phyloP scores from a whole-genome alignment of 2,329 filamentous ascomycete genomes.

The Didymella arachidicola region DNA sequence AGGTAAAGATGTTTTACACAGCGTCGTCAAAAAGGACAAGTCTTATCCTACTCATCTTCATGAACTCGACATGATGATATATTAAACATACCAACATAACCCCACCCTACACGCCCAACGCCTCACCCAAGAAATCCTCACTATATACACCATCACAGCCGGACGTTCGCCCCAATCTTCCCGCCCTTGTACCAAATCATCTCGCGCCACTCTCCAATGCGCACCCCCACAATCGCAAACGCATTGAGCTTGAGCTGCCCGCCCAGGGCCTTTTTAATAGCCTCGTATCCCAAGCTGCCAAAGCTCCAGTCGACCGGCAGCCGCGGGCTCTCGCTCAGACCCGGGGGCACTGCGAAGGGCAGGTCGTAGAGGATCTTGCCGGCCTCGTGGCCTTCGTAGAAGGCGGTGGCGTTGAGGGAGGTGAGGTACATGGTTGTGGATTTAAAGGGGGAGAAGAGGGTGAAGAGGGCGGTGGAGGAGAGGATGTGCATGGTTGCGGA shows the following conservation, averaged over 20 bases:
- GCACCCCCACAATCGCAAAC: conserved; percentile 75
- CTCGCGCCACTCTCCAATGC: conserved; percentile 78
- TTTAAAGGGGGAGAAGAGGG: conserved; percentile 77
- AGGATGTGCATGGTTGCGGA: conserved; percentile 86
- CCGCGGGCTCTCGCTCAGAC: conserved; percentile 73
- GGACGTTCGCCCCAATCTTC: conserved; percentile 58
- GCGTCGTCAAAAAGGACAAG: too few species aligned
- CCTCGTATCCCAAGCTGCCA: conserved; percentile 81
- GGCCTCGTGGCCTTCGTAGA: conserved; percentile 80
- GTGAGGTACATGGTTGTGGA: conserved; percentile 79
- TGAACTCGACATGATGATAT: too few species aligned
- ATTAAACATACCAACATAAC: conserved; percentile 19
- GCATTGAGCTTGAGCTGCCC: conserved; percentile 82
- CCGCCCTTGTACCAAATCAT: conserved; percentile 59
- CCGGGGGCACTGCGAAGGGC: conserved; percentile 80
- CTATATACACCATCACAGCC: conserved; percentile 42
- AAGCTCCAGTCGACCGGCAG: conserved; percentile 84
- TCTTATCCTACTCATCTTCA: too few species aligned
- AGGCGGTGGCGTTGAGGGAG: conserved; percentile 81
- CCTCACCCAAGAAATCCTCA: background rate
- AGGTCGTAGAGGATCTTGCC: conserved; percentile 78
- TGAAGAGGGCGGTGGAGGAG: conserved; percentile 85
- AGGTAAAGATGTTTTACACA: too few species aligned
- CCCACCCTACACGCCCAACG: background rate
- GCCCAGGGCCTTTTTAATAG: conserved; percentile 79